These are phyloP conservation scores for Plasmodium vivax DNA, from an alignment of 169 alveolate genomes.

Conservation along the genomic window DNA sequence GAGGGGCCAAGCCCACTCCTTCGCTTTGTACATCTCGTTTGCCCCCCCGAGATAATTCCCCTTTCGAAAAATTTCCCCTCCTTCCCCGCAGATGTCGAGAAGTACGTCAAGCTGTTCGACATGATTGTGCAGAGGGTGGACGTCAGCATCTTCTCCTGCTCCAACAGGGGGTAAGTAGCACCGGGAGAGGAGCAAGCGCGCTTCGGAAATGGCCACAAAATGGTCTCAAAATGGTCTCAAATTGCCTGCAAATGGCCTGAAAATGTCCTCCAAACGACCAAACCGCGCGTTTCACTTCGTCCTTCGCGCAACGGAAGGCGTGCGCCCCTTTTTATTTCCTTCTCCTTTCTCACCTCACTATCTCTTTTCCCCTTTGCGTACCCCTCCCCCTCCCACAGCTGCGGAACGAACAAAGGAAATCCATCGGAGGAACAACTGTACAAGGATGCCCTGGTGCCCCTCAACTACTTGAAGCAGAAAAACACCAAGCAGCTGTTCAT, in stretches of 20 bases:
- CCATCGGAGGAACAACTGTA: conserved; percentile 39
- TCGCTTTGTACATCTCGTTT: not conserved
- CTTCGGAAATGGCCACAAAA: not conserved
- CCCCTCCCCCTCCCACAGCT: not conserved
- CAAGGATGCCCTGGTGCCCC: conserved; percentile 26
- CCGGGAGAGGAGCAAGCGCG: not conserved
- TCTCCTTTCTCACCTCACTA: not conserved
- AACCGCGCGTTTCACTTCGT: not conserved
- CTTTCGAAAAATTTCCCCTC: not conserved
- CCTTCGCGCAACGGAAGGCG: not conserved
- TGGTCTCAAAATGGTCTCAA: not conserved
- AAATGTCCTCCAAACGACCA: not conserved
- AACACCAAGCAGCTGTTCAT: conserved; percentile 18
- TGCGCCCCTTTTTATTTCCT: not conserved
- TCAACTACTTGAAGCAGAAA: conserved; percentile 10
- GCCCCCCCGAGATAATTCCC: not conserved
- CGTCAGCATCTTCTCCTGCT: conserved; percentile 53
- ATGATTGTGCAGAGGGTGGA: not conserved
- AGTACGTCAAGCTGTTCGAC: not conserved
- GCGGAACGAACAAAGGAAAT: conserved; percentile 13
- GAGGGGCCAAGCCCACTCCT: not conserved
- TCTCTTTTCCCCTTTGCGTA: not conserved
- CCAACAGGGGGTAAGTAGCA: conserved; percentile 47
- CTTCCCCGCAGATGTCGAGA: conserved; percentile 18
- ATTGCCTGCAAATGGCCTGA: not conserved